A percentile compares a stretch with the other conserved stretches of the same genome.
Evolutionary conservation across 805 yeast genomes (phyloP).

Genomic region (Komagataella kurtzmanii): DNA sequence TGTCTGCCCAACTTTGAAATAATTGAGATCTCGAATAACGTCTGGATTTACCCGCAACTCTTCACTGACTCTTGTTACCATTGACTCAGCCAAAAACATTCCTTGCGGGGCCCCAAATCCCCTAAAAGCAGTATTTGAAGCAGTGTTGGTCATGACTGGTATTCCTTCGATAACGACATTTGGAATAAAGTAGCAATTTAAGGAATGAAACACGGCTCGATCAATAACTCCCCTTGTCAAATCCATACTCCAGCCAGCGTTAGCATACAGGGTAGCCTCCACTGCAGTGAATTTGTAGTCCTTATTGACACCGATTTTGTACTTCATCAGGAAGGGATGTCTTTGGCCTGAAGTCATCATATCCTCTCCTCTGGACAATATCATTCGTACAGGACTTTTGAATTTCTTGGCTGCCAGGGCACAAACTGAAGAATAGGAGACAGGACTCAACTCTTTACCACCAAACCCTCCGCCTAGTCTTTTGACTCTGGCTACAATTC

Average conservation of each 20-base stretch:
- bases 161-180: constrained; percentile 22
- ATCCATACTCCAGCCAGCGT: constrained; percentile 36
- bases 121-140: constrained; percentile 34
- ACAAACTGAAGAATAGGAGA: constrained; percentile 23
- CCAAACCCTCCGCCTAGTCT: constrained; percentile 38
- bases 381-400: constrained; percentile 27
- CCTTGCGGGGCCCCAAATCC: constrained; percentile 41
- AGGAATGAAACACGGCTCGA: constrained; percentile 28
- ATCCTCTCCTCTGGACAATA: constrained; percentile 26
- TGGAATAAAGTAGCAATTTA: constrained; percentile 29
- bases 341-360: constrained; percentile 32
- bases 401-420: constrained; percentile 29
- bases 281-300: constrained; percentile 25
- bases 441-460: constrained; percentile 31
- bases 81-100: constrained; percentile 27
- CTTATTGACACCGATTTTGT: constrained; percentile 28
- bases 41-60: constrained; percentile 25
- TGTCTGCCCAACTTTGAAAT: constrained; percentile 16
- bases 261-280: constrained; percentile 24
- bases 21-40: constrained; percentile 21
- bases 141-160: constrained; percentile 29
- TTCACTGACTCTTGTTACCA: constrained; percentile 26
- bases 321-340: constrained; percentile 30
- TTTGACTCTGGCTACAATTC: constrained; percentile 26
- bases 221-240: constrained; percentile 34